Conservation (phyloP, 371 early-diverging fungal species). For the Mucor indicus region DNA sequence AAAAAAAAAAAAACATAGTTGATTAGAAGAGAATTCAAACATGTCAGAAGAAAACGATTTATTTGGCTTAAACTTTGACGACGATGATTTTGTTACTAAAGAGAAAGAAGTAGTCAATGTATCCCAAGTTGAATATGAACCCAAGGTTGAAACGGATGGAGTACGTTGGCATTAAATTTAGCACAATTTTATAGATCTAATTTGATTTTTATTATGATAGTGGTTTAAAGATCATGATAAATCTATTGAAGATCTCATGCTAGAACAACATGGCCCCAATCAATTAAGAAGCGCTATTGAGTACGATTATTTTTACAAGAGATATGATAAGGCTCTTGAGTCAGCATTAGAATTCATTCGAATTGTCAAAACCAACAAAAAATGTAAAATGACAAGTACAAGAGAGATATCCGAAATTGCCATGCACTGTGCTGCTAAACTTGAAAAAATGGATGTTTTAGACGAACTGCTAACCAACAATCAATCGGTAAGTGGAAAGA, state of each 20-base stretch:
- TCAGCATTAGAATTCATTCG: constrained; percentile 28
- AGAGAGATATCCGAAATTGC: constrained; percentile 44
- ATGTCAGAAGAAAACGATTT: constrained; percentile 8
- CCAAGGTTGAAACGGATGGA: constrained; percentile 45
- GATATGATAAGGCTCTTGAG: constrained; percentile 33
- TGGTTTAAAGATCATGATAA: constrained; percentile 37
- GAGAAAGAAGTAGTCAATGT: constrained; percentile 15
- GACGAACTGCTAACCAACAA: constrained; percentile 27
- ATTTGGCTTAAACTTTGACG: constrained; percentile 42
- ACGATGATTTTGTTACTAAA: constrained; percentile 39
- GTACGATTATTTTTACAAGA: constrained; percentile 41
- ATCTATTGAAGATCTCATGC: constrained; percentile 28
- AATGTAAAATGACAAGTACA: constrained; percentile 32
- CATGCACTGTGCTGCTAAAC: constrained; percentile 33
- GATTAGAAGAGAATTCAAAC: too few relatives aligned
- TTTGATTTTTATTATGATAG: constrained; percentile 8
- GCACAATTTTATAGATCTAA: not conserved
- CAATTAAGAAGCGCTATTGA: constrained; percentile 36
- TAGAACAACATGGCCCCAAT: constrained; percentile 41
- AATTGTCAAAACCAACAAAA: constrained; percentile 20
- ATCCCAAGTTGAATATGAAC: constrained; percentile 25
- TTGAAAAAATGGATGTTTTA: constrained; percentile 23
- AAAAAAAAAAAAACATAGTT: too few relatives aligned
- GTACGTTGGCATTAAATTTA: constrained; percentile 9
- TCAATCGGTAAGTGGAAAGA: constrained; percentile 22